Base-by-base conservation (phyloP, 305 asterid species). In the Rubia peregrina region DNA sequence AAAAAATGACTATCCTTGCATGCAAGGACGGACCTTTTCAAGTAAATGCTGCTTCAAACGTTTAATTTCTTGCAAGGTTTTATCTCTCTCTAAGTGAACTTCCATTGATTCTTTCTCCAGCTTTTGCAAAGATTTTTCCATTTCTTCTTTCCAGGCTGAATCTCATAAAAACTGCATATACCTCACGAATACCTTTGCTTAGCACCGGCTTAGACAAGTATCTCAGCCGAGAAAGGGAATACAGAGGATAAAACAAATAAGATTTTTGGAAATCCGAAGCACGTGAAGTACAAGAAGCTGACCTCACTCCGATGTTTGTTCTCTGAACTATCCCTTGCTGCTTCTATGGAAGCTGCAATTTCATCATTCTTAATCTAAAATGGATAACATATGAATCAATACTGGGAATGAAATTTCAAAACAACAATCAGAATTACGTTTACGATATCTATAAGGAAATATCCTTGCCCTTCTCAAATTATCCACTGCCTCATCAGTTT, bases 1-100 rank as follows among this genome's bases (percentile, higher is more conserved):
- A n/a, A 26, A 44, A 9, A 3, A 74, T 17, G n/a, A 13, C 7
- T 3, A 61, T 24, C 22, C 19, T 57, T 60, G 26, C 53, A n/a
- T 21, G 36, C 4, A 30, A 53, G 12, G 14, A 33, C 21, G 48
- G 57, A 92, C 99, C 98, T 92, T 95, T 75, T 95, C 98, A 81
- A 92, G 82, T 68, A 95, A 83, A 82, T 92, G 98, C 78, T 92
- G 98, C 84, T 95, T 95, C 72, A 95, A 92, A 68, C 99, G 96
- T 73, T 85, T 87, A 83, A 95, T 87, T 79, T 86, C 82, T 79
- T 86, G 90, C 78, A 83, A 73, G 62, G 96, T 89, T 81, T 92
- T 95, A 70, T 95, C 96, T 88, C 83, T 90, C 76, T 82, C 92
- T 72, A 48, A 74, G 70, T 81, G 67, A 70, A 95, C 62, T 79